phyloP scores from a whole-genome alignment of 805 yeast genomes.

The Millerozyma acaciae region DNA sequence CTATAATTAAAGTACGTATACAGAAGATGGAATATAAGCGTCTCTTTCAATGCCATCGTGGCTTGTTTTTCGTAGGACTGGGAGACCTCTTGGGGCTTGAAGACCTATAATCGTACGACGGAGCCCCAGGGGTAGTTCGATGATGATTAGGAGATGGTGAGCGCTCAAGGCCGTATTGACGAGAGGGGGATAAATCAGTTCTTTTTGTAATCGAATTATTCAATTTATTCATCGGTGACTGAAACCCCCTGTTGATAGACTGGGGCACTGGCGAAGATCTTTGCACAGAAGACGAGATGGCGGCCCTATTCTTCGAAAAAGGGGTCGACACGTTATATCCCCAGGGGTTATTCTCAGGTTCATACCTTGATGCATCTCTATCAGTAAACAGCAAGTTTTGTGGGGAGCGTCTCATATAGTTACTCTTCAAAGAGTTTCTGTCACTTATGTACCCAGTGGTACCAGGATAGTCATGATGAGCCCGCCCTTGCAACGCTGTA shows the following conservation, averaged over 20 bases:
- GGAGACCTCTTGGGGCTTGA: slow-evolving; percentile 9
- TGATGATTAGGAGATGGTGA: slow-evolving; percentile 1
- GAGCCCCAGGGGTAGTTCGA: slow-evolving; percentile 1
- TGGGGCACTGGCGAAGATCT: slow-evolving; percentile 2
- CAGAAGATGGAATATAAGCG: neutral
- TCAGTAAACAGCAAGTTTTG: neutral
- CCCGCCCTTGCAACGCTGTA: too few species aligned
- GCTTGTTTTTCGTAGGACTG: slow-evolving; percentile 5
- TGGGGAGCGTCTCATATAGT: slow-evolving; percentile 1
- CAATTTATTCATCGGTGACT: slow-evolving; percentile 3
- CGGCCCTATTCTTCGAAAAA: neutral
- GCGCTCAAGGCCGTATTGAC: neutral
- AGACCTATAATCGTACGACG: slow-evolving; percentile 6
- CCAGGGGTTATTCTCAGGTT: slow-evolving; percentile 2
- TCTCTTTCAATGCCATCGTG: slow-evolving; percentile 9
- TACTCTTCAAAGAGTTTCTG: neutral
- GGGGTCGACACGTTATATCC: slow-evolving; percentile 1
- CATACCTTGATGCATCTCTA: neutral
- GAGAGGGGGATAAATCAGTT: slow-evolving; percentile 1
- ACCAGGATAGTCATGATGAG: too few species aligned
- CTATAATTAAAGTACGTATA: slow-evolving; percentile 18
- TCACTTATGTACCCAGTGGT: too few species aligned
- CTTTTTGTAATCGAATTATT: slow-evolving; percentile 1
- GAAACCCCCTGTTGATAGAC: slow-evolving; percentile 4
- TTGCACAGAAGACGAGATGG: neutral